A percentile compares a stretch with the other conserved stretches of the same genome.
These are phyloP conservation scores for Naganishia vishniacii DNA, from an alignment of 768 basidiomycete species.

Conservation along the genomic window DNA sequence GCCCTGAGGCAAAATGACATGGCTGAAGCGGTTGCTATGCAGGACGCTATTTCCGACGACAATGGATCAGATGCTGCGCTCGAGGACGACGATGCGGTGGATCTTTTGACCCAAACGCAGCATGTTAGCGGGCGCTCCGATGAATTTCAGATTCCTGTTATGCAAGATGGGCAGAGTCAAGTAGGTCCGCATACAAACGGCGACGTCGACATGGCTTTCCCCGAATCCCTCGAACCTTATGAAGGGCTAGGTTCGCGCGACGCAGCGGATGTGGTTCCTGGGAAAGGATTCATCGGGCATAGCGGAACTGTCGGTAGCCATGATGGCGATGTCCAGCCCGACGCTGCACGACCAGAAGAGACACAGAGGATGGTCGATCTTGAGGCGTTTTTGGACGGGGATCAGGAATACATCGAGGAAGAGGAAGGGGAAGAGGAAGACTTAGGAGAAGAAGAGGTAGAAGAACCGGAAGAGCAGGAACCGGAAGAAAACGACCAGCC, in stretches of 20 bases:
- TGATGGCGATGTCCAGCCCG: no score
- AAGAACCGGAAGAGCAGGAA: not conserved
- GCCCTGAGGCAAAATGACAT: not conserved
- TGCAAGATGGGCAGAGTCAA: not conserved
- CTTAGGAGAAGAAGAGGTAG: not conserved
- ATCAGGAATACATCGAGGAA: not conserved
- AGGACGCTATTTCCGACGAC: not conserved
- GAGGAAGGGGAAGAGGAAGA: not conserved
- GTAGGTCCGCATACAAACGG: not conserved
- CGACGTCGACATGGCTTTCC: not conserved
- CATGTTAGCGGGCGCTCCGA: slow-evolving; percentile 16
- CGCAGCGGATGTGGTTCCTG: not conserved
- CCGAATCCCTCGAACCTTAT: not conserved
- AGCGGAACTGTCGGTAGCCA: no score
- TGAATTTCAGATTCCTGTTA: not conserved
- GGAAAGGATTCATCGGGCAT: no score
- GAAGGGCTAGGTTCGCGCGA: not conserved
- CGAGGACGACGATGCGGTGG: slow-evolving; percentile 10
- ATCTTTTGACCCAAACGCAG: slow-evolving; percentile 8
- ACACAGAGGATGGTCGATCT: not conserved
- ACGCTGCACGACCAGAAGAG: not conserved
- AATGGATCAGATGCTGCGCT: not conserved
- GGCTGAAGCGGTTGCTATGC: not conserved
- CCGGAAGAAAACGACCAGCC: not conserved
- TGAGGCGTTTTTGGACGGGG: not conserved